Evolutionary conservation across 1,284 basidiomycete species (phyloP).

Genomic region (Fistulinella staudtii): DNA sequence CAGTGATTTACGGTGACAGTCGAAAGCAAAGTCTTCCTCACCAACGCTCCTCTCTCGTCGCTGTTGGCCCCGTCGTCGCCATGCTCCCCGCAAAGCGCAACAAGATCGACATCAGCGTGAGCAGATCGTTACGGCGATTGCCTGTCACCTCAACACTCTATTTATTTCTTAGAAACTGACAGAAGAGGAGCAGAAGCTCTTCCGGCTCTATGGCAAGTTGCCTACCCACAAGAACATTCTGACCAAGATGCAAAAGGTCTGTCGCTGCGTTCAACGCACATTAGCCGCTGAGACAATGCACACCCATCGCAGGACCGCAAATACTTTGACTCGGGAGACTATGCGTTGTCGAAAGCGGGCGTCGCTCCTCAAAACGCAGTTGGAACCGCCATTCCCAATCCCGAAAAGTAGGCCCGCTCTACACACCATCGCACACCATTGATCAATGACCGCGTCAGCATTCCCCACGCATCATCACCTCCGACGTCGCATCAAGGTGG

Average conservation of each 20-base stretch:
- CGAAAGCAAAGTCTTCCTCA: not conserved
- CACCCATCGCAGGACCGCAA: constrained; percentile 79
- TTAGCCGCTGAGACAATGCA: no score
- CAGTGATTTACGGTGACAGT: constrained; percentile 15
- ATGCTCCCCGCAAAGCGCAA: constrained; percentile 85
- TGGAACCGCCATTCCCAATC: constrained; percentile 92
- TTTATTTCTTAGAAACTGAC: constrained; percentile 61
- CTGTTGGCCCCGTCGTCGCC: constrained; percentile 17
- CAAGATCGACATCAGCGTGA: constrained; percentile 88
- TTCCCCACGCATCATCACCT: constrained; percentile 70
- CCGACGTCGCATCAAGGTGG: constrained; percentile 45
- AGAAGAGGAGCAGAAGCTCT: constrained; percentile 92
- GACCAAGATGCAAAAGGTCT: constrained; percentile 91
- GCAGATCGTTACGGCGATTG: constrained; percentile 28
- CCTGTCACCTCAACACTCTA: constrained; percentile 4
- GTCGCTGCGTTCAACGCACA: constrained; percentile 4
- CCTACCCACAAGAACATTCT: constrained; percentile 91
- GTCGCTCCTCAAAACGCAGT: constrained; percentile 83
- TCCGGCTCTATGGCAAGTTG: constrained; percentile 92
- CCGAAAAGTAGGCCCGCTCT: constrained; percentile 74
- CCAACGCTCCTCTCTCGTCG: no score
- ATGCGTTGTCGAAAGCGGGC: constrained; percentile 93
- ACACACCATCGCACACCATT: not conserved
- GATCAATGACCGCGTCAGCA: constrained; percentile 39
- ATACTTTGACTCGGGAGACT: constrained; percentile 98